Evolutionary conservation across 345 rosid species (phyloP).

Genomic region (Hypericum perforatum): DNA sequence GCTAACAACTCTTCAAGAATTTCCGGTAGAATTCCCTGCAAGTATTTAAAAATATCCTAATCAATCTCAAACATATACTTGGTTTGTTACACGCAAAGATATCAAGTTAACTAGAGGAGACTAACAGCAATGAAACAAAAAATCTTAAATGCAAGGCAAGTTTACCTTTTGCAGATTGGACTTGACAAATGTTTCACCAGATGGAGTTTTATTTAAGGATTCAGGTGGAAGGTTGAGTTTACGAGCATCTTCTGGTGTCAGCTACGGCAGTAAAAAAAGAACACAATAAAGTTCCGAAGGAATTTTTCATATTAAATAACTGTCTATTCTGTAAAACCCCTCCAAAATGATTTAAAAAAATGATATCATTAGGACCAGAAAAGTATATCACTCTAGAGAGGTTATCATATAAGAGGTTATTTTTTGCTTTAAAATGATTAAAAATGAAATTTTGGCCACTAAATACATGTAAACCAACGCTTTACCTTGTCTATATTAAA

Average conservation of each 20-base stretch:
- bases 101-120: slow-evolving; percentile 2
- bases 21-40: slow-evolving; percentile 97
- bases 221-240: slow-evolving; percentile 80
- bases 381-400: no score
- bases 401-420: no score
- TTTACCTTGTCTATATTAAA: no score
- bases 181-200: slow-evolving; percentile 91
- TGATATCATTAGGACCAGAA: no score
- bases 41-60: slow-evolving; percentile 7
- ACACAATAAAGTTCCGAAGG: background rate
- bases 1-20: slow-evolving; percentile 86
- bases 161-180: slow-evolving; percentile 72
- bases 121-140: background rate
- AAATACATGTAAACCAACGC: no score
- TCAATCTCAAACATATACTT: slow-evolving; percentile 4
- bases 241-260: slow-evolving; percentile 78
- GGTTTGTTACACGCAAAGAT: background rate
- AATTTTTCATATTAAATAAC: no score
- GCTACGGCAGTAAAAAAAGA: slow-evolving; percentile 29
- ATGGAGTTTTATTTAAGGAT: slow-evolving; percentile 75
- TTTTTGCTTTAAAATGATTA: no score
- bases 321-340: no score
- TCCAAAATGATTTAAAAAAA: no score
- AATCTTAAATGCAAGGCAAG: background rate
- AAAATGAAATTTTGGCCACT: no score